phyloP scores from a whole-genome alignment of 1,139 yeast species.

The Magnusiomyces ingens region DNA sequence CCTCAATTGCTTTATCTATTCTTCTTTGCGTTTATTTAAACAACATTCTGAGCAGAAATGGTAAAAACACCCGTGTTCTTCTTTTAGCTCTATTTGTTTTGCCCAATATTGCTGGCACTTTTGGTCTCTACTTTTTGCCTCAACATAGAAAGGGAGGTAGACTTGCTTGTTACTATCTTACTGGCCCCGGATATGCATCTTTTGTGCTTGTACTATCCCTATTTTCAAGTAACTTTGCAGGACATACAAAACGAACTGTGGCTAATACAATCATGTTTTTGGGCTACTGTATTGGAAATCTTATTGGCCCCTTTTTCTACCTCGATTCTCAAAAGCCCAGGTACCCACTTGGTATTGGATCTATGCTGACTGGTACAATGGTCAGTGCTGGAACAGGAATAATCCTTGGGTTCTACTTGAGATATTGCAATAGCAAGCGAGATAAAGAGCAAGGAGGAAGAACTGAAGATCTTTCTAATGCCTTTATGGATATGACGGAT shows the following conservation, averaged over 20 bases:
- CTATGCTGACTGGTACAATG: conserved; percentile 35
- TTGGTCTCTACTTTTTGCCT: conserved; percentile 23
- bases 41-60: conserved; percentile 13
- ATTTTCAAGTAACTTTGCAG: conserved; percentile 48
- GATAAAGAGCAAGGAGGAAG: conserved; percentile 14
- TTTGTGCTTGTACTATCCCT: conserved; percentile 43
- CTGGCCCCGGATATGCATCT: conserved; percentile 34
- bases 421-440: conserved; percentile 29
- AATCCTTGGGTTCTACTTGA: conserved; percentile 30
- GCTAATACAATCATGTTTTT: conserved; percentile 40
- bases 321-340: conserved; percentile 43
- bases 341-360: conserved; percentile 42
- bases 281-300: conserved; percentile 51
- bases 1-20: conserved; percentile 20
- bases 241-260: conserved; percentile 48
- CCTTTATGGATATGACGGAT: conserved; percentile 58
- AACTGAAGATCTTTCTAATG: conserved; percentile 28
- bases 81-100: conserved; percentile 19
- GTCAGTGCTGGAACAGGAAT: conserved; percentile 26
- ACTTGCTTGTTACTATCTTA: conserved; percentile 25
- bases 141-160: conserved; percentile 20
- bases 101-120: conserved; percentile 25
- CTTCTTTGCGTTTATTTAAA: conserved; percentile 20
- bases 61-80: conserved; percentile 17
- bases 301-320: conserved; percentile 51